phyloP scores from a whole-genome alignment of 768 basidiomycete genomes.

The Lactifluus echinatus region DNA sequence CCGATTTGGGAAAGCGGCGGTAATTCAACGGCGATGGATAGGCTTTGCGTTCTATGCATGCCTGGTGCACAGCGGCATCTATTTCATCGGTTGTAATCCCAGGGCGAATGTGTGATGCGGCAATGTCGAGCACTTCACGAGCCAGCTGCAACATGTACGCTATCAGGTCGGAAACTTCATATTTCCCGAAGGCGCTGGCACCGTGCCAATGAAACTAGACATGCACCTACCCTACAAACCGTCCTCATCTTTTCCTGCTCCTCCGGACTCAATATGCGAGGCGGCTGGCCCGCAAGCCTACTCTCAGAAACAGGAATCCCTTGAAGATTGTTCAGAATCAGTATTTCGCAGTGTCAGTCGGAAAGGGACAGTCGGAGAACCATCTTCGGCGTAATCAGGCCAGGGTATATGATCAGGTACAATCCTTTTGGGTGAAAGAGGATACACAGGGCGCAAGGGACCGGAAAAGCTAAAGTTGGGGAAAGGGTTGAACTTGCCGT shows the following conservation, averaged over 20 bases:
- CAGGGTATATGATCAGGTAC: conserved; percentile 78
- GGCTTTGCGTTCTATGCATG: conserved; percentile 78
- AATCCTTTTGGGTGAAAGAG: conserved; percentile 65
- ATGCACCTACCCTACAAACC: conserved; percentile 59
- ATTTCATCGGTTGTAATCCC: conserved; percentile 95
- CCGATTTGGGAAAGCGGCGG: conserved; percentile 85
- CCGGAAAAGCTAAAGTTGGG: conserved; percentile 74
- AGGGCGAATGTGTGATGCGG: conserved; percentile 78
- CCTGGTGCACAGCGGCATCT: conserved; percentile 89
- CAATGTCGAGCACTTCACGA: conserved; percentile 88
- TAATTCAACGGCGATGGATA: conserved; percentile 96
- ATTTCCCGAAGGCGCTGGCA: neutral
- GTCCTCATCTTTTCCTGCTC: conserved; percentile 87
- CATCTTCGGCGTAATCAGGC: conserved; percentile 81
- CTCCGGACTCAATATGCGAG: conserved; percentile 54
- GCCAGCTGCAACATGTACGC: conserved; percentile 46
- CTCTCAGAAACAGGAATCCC: conserved; percentile 54
- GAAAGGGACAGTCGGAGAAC: conserved; percentile 30
- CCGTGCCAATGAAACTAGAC: neutral
- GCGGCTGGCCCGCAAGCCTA: conserved; percentile 48
- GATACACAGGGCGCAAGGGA: conserved; percentile 71
- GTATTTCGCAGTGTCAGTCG: neutral
- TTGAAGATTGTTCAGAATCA: conserved; percentile 27
- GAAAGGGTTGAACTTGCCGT: conserved; percentile 76
- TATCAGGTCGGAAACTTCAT: conserved; percentile 6